These are phyloP conservation scores for Cornus controversa DNA, from an alignment of 148 eudicot species.

Conservation along the genomic window DNA sequence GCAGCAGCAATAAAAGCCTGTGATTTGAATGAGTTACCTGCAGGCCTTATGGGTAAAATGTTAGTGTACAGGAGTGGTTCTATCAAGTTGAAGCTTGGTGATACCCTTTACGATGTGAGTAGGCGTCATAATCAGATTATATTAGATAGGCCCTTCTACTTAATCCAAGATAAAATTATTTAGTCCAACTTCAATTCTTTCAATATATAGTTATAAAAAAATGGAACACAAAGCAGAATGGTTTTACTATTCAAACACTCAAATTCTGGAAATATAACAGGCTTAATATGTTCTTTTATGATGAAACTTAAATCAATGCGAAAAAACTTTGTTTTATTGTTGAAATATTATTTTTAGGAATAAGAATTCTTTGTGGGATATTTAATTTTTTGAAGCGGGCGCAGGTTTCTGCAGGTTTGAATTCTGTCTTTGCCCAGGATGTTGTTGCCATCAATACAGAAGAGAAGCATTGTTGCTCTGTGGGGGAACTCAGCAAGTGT, in stretches of 20 bases:
- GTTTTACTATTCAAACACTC: neutral
- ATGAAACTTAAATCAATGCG: neutral
- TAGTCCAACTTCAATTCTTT: neutral
- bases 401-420: constrained; percentile 70
- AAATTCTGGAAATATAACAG: neutral
- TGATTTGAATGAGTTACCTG: constrained; percentile 34
- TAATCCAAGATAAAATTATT: neutral
- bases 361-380: constrained; percentile 10
- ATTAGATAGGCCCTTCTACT: neutral
- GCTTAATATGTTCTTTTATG: neutral
- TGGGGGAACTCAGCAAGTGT: constrained; percentile 71
- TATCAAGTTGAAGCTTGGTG: constrained; percentile 57
- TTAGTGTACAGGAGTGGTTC: constrained; percentile 51
- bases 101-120: constrained; percentile 55
- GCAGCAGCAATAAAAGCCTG: constrained; percentile 25
- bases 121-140: neutral
- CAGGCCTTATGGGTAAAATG: constrained; percentile 50
- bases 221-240: neutral
- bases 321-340: neutral
- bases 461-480: constrained; percentile 43
- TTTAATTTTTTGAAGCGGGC: constrained; percentile 11
- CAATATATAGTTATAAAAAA: neutral
- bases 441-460: constrained; percentile 54
- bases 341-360: neutral
- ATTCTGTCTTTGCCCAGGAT: constrained; percentile 66